Conservation (phyloP, 495 filamentous ascomycete species). For the Rhypophila decipiens region DNA sequence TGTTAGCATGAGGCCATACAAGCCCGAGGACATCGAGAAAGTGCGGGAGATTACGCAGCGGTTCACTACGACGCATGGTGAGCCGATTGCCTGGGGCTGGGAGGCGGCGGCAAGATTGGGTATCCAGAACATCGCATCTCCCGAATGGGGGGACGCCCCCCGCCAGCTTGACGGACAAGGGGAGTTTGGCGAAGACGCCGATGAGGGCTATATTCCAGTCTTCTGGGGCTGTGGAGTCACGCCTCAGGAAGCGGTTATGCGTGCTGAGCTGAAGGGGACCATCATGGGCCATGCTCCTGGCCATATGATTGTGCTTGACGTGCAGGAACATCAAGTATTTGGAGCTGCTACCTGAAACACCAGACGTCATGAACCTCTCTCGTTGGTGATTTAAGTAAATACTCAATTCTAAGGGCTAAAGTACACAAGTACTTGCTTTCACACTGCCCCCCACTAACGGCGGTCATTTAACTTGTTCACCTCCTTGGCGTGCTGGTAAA, state of each 20-base stretch:
- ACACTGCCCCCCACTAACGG: not conserved
- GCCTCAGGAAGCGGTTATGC: slow-evolving; percentile 50
- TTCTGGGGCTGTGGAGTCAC: slow-evolving; percentile 59
- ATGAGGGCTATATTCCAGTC: slow-evolving; percentile 40
- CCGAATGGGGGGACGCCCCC: slow-evolving; percentile 41
- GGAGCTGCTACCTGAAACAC: too few species aligned
- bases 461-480: slow-evolving; percentile 19
- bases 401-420: not conserved
- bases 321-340: slow-evolving; percentile 25
- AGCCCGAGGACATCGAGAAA: slow-evolving; percentile 32
- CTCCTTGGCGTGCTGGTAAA: slow-evolving; percentile 25
- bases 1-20: slow-evolving; percentile 52
- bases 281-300: slow-evolving; percentile 51
- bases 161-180: slow-evolving; percentile 20
- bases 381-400: too few species aligned
- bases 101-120: slow-evolving; percentile 40
- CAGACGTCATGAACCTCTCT: too few species aligned
- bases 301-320: slow-evolving; percentile 50
- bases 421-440: not conserved
- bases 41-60: slow-evolving; percentile 43
- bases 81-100: slow-evolving; percentile 57
- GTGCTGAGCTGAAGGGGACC: slow-evolving; percentile 38
- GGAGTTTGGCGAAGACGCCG: slow-evolving; percentile 12
- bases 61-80: slow-evolving; percentile 47
- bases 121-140: slow-evolving; percentile 37